Percentiles rank a stretch among this genome's conserved stretches.
These are phyloP conservation scores for Cladobotryum mycophilum DNA, from an alignment of 2,329 filamentous ascomycete species.

Conservation along the genomic window DNA sequence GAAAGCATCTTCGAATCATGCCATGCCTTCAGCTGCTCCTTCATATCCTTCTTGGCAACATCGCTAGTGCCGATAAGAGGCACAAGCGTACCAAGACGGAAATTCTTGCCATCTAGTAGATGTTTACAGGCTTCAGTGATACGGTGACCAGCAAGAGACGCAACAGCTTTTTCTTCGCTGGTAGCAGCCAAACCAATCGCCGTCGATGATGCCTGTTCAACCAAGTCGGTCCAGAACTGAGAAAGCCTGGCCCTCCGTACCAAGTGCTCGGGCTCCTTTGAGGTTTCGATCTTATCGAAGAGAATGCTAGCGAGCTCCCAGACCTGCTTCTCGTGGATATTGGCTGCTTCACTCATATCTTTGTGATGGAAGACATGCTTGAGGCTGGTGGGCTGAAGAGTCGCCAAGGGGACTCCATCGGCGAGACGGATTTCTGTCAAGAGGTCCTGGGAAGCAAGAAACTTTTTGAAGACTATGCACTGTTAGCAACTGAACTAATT, in stretches of 20 bases:
- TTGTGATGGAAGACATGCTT: slow-evolving; percentile 36
- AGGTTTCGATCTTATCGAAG: slow-evolving; percentile 61
- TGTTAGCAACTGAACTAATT: slow-evolving; percentile 9
- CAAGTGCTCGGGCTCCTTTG: slow-evolving; percentile 32
- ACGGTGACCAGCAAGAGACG: slow-evolving; percentile 70
- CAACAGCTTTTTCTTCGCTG: slow-evolving; percentile 76
- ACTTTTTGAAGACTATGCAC: slow-evolving; percentile 48
- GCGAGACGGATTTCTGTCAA: slow-evolving; percentile 47
- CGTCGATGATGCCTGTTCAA: slow-evolving; percentile 52
- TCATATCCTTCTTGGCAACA: slow-evolving; percentile 65
- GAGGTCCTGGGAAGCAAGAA: slow-evolving; percentile 49
- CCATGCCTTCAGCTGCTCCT: slow-evolving; percentile 78
- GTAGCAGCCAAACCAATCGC: slow-evolving; percentile 54
- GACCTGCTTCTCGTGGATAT: slow-evolving; percentile 62
- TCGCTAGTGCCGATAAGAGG: slow-evolving; percentile 73
- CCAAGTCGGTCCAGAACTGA: slow-evolving; percentile 58
- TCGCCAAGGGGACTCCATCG: slow-evolving; percentile 55
- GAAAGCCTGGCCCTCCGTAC: slow-evolving; percentile 60
- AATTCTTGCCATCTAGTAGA: slow-evolving; percentile 69
- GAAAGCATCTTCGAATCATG: slow-evolving; percentile 73
- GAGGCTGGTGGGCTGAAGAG: slow-evolving; percentile 33
- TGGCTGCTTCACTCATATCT: slow-evolving; percentile 37
- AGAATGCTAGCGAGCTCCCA: slow-evolving; percentile 86
- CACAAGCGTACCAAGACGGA: slow-evolving; percentile 77
- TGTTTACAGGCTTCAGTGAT: slow-evolving; percentile 76